phyloP scores from a whole-genome alignment of 2,329 filamentous ascomycete genomes.

The Colletotrichum cordylinicola region DNA sequence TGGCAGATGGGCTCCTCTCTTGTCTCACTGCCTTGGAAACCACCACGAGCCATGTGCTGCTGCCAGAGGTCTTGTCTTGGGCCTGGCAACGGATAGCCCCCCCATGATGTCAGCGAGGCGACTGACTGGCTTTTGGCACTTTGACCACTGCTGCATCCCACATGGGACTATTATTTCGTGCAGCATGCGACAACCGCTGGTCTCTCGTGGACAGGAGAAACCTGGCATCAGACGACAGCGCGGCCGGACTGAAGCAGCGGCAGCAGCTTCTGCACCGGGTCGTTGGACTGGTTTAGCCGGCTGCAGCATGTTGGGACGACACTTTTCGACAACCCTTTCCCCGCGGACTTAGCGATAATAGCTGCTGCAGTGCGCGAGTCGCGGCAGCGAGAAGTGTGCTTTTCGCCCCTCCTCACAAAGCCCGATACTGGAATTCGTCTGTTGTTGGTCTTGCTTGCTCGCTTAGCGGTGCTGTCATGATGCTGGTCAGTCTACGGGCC shows the following conservation, averaged over 20 bases:
- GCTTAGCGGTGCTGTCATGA: not conserved
- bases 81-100: not conserved
- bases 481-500: not conserved
- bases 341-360: not conserved
- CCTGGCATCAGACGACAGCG: not conserved
- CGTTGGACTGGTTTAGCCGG: not conserved
- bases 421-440: not conserved
- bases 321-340: not conserved
- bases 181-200: not conserved
- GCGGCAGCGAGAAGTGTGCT: not conserved
- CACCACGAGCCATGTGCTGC: not conserved
- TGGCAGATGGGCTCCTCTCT: not conserved
- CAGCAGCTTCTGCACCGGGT: not conserved
- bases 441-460: not conserved
- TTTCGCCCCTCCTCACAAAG: not conserved
- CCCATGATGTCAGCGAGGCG: not conserved
- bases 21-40: not conserved
- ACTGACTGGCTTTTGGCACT: not conserved
- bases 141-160: not conserved
- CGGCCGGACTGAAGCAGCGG: not conserved
- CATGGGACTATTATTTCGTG: not conserved
- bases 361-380: not conserved
- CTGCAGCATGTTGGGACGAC: not conserved
- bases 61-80: not conserved
- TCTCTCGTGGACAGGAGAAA: not conserved